These are phyloP conservation scores for Entamoeba histolytica DNA, from an alignment of 208 protist species.

Conservation along the genomic window DNA sequence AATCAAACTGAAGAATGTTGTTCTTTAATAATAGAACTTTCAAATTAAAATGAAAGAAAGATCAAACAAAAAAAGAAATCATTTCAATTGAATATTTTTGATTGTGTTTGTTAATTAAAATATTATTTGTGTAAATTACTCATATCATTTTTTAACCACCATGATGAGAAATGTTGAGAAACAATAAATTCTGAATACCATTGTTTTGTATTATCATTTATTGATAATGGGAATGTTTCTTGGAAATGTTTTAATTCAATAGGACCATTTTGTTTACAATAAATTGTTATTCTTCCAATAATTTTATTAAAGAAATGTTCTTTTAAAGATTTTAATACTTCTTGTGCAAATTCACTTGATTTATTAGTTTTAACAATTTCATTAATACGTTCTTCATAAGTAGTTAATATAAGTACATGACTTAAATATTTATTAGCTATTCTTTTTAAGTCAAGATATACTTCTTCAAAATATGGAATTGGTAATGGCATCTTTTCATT, in stretches of 20 bases:
- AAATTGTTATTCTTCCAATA: not conserved
- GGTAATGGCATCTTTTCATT: not conserved
- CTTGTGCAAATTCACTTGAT: not conserved
- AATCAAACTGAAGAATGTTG: no score
- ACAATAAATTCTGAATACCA: not conserved
- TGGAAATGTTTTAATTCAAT: not conserved
- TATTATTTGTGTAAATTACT: not conserved
- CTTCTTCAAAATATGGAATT: not conserved
- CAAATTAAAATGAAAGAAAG: no score
- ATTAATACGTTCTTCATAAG: not conserved
- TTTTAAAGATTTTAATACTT: not conserved
- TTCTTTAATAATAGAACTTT: no score
- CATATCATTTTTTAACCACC: not conserved
- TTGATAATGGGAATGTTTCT: not conserved
- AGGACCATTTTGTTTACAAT: not conserved
- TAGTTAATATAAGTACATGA: not conserved
- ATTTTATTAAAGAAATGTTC: not conserved
- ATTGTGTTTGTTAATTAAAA: no score
- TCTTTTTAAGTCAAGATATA: not conserved
- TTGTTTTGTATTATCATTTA: not conserved
- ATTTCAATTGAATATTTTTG: no score
- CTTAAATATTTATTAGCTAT: not conserved
- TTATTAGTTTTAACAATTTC: not conserved
- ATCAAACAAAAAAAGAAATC: no score
- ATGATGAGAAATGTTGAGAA: not conserved